phyloP scores from a whole-genome alignment of 257 asterid species.

The Solanum verrucosum region DNA sequence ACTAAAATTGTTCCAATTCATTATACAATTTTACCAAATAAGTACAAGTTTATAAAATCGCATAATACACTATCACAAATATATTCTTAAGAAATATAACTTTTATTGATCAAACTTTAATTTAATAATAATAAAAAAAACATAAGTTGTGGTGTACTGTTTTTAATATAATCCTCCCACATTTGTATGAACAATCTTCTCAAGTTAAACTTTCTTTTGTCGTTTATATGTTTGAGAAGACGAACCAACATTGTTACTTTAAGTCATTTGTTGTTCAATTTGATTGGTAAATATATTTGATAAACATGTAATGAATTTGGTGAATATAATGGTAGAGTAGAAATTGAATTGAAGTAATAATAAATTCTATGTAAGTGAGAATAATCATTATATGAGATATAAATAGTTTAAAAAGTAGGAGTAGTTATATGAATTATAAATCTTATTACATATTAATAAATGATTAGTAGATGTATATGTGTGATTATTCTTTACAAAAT shows the following conservation, averaged over 20 bases:
- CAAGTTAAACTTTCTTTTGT: background rate
- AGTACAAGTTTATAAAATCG: too few relatives aligned
- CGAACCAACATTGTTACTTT: background rate
- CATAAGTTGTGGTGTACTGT: too few relatives aligned
- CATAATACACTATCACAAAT: too few relatives aligned
- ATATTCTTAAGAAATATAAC: too few relatives aligned
- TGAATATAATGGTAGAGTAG: background rate
- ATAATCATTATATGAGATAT: background rate
- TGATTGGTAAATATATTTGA: background rate
- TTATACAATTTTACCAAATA: too few relatives aligned
- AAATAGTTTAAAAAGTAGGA: background rate
- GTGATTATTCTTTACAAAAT: background rate
- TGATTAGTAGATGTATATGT: background rate
- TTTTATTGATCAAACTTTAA: background rate
- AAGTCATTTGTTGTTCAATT: background rate
- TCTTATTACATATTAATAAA: background rate
- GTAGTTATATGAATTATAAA: background rate
- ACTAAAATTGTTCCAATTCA: background rate
- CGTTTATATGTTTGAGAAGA: background rate
- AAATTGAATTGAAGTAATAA: background rate
- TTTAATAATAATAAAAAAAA: too few relatives aligned
- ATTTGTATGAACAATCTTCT: background rate
- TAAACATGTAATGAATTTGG: background rate
- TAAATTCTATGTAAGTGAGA: background rate
- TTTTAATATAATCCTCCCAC: background rate